These are phyloP conservation scores for Vitis rupestris DNA, from an alignment of 164 flowering plant genomes.

Conservation along the genomic window DNA sequence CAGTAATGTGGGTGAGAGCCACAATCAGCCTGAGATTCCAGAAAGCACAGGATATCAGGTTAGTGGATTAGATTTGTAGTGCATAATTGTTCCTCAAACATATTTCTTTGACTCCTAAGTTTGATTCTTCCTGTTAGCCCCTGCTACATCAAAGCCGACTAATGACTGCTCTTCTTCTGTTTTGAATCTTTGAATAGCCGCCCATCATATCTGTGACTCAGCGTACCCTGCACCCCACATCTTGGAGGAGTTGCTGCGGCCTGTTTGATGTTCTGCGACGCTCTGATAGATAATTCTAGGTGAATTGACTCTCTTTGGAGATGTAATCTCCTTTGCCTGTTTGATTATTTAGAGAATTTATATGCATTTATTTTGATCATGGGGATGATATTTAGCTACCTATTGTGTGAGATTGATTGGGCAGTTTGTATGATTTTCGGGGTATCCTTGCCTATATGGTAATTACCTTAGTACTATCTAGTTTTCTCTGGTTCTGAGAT, in stretches of 20 bases:
- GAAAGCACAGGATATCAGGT: conserved; percentile 20
- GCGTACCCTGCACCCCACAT: conserved; percentile 19
- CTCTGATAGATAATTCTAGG: conserved; percentile 20
- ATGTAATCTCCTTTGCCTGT: no score
- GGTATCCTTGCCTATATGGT: no score
- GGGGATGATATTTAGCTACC: no score
- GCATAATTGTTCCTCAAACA: background rate
- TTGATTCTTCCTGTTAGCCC: background rate
- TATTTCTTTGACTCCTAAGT: background rate
- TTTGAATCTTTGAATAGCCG: conserved; percentile 9
- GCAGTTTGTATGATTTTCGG: no score
- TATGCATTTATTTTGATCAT: no score
- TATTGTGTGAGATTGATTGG: no score
- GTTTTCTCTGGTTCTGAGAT: no score
- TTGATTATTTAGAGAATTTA: no score
- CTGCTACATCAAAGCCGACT: background rate
- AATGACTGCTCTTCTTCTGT: background rate
- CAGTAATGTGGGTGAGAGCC: background rate
- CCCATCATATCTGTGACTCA: conserved; percentile 20
- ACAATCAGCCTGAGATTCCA: conserved; percentile 5
- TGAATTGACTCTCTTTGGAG: background rate
- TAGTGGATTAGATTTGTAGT: background rate
- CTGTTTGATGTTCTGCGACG: conserved; percentile 29
- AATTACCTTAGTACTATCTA: no score
- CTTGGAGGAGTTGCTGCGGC: conserved; percentile 41